These are phyloP conservation scores for Venturia effusa DNA, from an alignment of 2,329 filamentous ascomycete genomes.

Conservation along the genomic window DNA sequence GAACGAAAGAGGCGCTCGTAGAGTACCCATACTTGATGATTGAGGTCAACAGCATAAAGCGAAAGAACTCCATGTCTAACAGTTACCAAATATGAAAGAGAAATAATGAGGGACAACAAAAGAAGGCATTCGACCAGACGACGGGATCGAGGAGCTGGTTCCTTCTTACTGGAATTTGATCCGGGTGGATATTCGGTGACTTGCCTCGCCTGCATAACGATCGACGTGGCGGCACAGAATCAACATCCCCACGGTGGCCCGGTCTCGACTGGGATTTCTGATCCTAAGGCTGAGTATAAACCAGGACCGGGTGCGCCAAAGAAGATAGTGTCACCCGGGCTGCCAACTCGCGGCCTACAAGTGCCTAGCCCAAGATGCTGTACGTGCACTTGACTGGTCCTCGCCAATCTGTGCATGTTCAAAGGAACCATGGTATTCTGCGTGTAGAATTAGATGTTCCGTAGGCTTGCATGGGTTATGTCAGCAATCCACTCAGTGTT, in stretches of 20 bases:
- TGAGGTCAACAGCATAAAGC: not conserved
- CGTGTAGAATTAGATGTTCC: not conserved
- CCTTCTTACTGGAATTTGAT: not conserved
- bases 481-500: not conserved
- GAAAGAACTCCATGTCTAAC: not conserved
- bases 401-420: not conserved
- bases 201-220: not conserved
- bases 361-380: not conserved
- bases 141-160: not conserved
- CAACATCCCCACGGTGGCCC: no score
- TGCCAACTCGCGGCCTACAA: not conserved
- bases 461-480: not conserved
- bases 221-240: not conserved
- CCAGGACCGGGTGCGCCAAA: not conserved
- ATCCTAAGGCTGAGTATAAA: not conserved
- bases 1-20: not conserved
- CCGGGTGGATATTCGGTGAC: not conserved
- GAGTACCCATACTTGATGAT: not conserved
- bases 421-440: not conserved
- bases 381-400: not conserved
- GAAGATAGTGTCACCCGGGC: not conserved
- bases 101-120: not conserved
- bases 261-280: not conserved
- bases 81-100: not conserved
- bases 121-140: not conserved